A percentile compares a stretch with the other conserved stretches of the same genome.
Conservation (phyloP, 2,329 filamentous ascomycete genomes). For the Shiraia bambusicola region DNA sequence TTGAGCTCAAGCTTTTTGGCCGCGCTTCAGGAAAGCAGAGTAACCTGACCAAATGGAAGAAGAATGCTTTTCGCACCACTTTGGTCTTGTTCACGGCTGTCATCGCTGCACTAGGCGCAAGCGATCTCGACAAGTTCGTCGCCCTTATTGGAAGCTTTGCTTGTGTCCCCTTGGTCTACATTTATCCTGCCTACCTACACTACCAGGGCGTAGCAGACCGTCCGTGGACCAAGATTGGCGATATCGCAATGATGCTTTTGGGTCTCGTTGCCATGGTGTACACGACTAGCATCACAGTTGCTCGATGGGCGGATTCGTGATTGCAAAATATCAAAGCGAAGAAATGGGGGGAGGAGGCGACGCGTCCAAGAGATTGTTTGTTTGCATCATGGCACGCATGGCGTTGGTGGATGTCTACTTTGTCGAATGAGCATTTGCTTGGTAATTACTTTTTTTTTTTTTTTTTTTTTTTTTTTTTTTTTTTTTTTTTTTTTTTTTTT, state of each 20-base stretch:
- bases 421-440: too few species aligned
- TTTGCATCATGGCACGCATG: constrained; percentile 2
- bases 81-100: constrained; percentile 61
- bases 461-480: too few species aligned
- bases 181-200: constrained; percentile 72
- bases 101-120: constrained; percentile 65
- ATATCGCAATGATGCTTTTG: constrained; percentile 63
- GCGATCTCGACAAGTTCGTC: constrained; percentile 72
- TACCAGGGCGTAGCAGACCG: constrained; percentile 65
- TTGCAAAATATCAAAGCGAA: neutral
- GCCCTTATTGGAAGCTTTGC: constrained; percentile 72
- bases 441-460: too few species aligned
- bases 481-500: too few species aligned
- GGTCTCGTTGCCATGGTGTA: constrained; percentile 73
- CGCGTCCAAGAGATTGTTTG: neutral
- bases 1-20: constrained; percentile 69
- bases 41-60: constrained; percentile 70
- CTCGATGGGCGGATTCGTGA: constrained; percentile 34
- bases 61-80: constrained; percentile 65
- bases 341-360: neutral
- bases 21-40: constrained; percentile 66
- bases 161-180: constrained; percentile 74
- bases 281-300: constrained; percentile 65
- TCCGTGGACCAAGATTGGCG: constrained; percentile 57
- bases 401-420: neutral